These are phyloP conservation scores for Graphiopsis chlorocephala DNA, from an alignment of 2,329 filamentous ascomycete species.

Conservation along the genomic window DNA sequence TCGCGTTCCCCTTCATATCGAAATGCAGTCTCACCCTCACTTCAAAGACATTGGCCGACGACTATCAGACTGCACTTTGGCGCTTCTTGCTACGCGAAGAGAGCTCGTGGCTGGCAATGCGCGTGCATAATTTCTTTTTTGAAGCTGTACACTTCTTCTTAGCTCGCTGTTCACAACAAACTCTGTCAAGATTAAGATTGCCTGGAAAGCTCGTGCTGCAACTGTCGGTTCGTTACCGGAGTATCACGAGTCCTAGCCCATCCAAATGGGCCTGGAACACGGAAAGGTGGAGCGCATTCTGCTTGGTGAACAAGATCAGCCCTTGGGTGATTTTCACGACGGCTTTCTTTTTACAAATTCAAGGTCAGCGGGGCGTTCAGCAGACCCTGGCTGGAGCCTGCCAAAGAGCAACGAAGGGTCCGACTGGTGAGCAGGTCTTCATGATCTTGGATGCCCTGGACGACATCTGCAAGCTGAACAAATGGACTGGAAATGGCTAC, in stretches of 20 bases:
- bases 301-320: not conserved
- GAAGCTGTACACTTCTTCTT: not conserved
- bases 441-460: not conserved
- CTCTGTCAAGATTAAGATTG: not conserved
- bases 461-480: not conserved
- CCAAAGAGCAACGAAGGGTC: not conserved
- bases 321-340: not conserved
- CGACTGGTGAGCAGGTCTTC: not conserved
- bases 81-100: not conserved
- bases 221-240: not conserved
- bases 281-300: not conserved
- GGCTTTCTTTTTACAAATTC: not conserved
- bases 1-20: not conserved
- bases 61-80: not conserved
- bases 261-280: not conserved
- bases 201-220: not conserved
- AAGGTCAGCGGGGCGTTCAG: not conserved
- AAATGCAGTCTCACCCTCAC: not conserved
- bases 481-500: not conserved
- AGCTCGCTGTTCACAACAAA: not conserved
- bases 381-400: not conserved
- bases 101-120: not conserved
- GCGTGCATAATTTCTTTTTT: not conserved
- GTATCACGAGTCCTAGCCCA: not conserved
- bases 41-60: not conserved